These are phyloP conservation scores for Rhodotorula sp. DNA, from an alignment of 1,284 basidiomycete species.

Conservation along the genomic window DNA sequence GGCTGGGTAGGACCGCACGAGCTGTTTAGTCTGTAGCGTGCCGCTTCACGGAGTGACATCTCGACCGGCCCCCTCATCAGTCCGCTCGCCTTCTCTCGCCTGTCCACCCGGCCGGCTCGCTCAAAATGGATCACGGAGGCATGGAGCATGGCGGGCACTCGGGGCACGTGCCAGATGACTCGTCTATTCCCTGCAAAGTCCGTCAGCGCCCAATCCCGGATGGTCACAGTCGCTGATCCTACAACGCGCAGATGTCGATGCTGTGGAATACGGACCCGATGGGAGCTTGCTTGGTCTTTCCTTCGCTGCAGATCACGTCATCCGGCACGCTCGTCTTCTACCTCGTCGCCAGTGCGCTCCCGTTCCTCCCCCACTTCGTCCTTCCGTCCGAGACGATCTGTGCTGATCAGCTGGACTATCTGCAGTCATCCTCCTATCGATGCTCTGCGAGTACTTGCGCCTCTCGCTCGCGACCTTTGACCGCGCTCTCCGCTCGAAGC, in stretches of 20 bases:
- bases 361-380: neutral
- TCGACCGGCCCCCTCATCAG: no score
- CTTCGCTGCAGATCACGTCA: constrained; percentile 30
- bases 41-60: no score
- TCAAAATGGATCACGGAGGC: neutral
- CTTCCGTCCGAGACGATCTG: neutral
- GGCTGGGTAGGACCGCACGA: no score
- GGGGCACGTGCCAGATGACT: neutral
- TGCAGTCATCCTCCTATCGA: constrained; percentile 22
- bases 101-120: neutral
- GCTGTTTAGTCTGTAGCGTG: no score
- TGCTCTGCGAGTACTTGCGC: constrained; percentile 29
- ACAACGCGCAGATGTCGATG: constrained; percentile 30
- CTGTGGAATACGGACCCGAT: constrained; percentile 32
- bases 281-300: constrained; percentile 36
- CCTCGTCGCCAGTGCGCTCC: constrained; percentile 17
- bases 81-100: no score
- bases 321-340: constrained; percentile 13
- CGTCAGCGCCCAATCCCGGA: no score
- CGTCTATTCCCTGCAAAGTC: constrained; percentile 23
- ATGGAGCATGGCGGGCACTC: constrained; percentile 17
- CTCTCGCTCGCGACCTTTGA: constrained; percentile 29
- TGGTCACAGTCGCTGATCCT: neutral
- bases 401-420: neutral
- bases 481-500: constrained; percentile 26